Percentiles rank a stretch among this genome's conserved stretches.
Conservation (phyloP, 352 stramenopile species). For the Phytophthora palmivora region DNA sequence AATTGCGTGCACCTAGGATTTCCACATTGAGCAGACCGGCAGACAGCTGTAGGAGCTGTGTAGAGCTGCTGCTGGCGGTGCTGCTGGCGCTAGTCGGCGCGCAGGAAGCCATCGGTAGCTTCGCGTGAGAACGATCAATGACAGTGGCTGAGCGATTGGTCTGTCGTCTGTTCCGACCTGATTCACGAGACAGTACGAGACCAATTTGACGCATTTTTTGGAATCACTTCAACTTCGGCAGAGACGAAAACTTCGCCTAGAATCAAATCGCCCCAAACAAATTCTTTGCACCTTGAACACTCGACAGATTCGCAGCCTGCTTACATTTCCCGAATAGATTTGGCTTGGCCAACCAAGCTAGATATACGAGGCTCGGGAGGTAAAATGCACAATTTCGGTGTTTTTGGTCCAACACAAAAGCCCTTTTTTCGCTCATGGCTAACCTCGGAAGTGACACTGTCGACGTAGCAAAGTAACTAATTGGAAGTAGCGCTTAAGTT, state of each 20-base stretch:
- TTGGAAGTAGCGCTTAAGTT: not conserved
- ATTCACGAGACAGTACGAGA: constrained; percentile 18
- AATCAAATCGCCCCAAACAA: no score
- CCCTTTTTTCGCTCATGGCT: constrained; percentile 1
- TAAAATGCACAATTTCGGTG: not conserved
- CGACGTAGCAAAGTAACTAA: not conserved
- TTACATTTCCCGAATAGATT: no score
- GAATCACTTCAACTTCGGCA: constrained; percentile 11
- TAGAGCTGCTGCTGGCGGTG: constrained; percentile 12
- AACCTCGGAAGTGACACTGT: not conserved
- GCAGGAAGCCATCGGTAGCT: constrained; percentile 61
- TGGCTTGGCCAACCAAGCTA: no score
- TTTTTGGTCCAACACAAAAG: not conserved
- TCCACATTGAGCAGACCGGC: constrained; percentile 68
- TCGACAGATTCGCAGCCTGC: no score
- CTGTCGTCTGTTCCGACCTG: constrained; percentile 30
- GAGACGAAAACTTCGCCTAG: no score
- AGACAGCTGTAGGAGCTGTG: constrained; percentile 3
- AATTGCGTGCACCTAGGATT: constrained; percentile 60
- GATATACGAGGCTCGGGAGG: no score
- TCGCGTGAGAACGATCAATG: constrained; percentile 24
- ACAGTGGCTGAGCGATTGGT: constrained; percentile 1
- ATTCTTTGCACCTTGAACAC: no score
- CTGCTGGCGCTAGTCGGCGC: constrained; percentile 14
- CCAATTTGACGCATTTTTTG: constrained; percentile 6